These are phyloP conservation scores for Kurtzmaniella cleridarum DNA, from an alignment of 805 yeast species.

Conservation along the genomic window DNA sequence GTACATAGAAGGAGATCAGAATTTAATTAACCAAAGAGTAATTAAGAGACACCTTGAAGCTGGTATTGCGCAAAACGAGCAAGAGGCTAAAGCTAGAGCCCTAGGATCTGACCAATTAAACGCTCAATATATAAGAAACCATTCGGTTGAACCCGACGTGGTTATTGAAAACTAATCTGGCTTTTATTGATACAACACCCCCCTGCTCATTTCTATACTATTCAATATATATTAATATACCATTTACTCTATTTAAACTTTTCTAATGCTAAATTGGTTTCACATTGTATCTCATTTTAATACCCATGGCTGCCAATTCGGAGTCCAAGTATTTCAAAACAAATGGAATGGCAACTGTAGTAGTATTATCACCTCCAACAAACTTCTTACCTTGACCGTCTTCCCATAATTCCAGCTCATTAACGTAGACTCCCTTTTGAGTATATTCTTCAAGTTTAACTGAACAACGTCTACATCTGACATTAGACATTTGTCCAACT, in stretches of 20 bases:
- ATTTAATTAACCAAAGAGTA: slow-evolving; percentile 49
- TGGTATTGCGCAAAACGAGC: slow-evolving; percentile 43
- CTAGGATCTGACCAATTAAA: slow-evolving; percentile 59
- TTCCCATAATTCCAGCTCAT: slow-evolving; percentile 85
- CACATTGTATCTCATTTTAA: slow-evolving; percentile 84
- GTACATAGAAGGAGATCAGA: slow-evolving; percentile 41
- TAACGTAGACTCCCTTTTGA: slow-evolving; percentile 43
- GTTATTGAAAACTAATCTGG: slow-evolving; percentile 7
- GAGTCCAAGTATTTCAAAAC: slow-evolving; percentile 93
- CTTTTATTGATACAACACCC: neutral
- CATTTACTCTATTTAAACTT: neutral
- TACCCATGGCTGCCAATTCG: slow-evolving; percentile 97
- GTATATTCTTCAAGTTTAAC: slow-evolving; percentile 55
- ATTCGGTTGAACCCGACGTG: slow-evolving; percentile 12
- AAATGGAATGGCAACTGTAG: slow-evolving; percentile 94
- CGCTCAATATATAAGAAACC: slow-evolving; percentile 38
- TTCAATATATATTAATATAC: neutral
- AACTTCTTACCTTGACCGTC: slow-evolving; percentile 92
- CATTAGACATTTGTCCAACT: slow-evolving; percentile 71
- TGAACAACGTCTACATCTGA: slow-evolving; percentile 91
- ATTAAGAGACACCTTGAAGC: slow-evolving; percentile 59
- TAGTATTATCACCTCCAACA: slow-evolving; percentile 89
- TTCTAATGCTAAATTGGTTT: slow-evolving; percentile 39
- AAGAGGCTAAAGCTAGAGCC: slow-evolving; percentile 49
- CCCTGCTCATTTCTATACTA: neutral